Evolutionary conservation across 2,329 filamentous ascomycete species (phyloP).

Genomic region (Rhynchosporium agropyri): DNA sequence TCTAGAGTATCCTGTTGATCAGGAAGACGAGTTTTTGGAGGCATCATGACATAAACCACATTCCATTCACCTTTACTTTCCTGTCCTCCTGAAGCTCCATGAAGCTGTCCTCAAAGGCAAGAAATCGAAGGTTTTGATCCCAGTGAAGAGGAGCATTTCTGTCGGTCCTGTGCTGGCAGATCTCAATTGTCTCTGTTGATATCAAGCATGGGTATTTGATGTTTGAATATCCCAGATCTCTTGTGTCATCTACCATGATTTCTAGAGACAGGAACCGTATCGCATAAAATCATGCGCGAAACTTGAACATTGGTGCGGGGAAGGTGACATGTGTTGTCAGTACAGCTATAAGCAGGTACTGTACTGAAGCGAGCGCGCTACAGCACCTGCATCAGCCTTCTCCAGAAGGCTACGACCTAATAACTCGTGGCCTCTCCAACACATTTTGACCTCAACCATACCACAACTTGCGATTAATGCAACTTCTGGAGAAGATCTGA

Average conservation of each 20-base stretch:
- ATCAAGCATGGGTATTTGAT: neutral
- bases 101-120: slow-evolving; percentile 12
- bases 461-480: neutral
- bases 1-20: neutral
- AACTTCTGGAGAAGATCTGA: no score
- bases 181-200: slow-evolving; percentile 9
- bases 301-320: no score
- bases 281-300: no score
- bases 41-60: slow-evolving; percentile 3
- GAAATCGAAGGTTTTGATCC: slow-evolving; percentile 12
- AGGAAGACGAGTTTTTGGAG: neutral
- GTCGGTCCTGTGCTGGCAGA: neutral
- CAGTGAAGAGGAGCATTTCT: slow-evolving; percentile 13
- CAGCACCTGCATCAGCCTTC: slow-evolving; percentile 12
- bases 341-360: neutral
- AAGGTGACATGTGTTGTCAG: neutral
- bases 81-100: neutral
- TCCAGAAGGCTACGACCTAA: slow-evolving; percentile 18
- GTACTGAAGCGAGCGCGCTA: neutral
- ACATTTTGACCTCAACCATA: neutral
- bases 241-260: slow-evolving; percentile 16
- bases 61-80: neutral
- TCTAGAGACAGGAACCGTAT: no score
- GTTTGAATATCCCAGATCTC: neutral
- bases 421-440: slow-evolving; percentile 12